A percentile compares a stretch with the other conserved stretches of the same genome.
Evolutionary conservation across 1,284 basidiomycete genomes (phyloP).

Genomic region (Tylopilus orsonianus): DNA sequence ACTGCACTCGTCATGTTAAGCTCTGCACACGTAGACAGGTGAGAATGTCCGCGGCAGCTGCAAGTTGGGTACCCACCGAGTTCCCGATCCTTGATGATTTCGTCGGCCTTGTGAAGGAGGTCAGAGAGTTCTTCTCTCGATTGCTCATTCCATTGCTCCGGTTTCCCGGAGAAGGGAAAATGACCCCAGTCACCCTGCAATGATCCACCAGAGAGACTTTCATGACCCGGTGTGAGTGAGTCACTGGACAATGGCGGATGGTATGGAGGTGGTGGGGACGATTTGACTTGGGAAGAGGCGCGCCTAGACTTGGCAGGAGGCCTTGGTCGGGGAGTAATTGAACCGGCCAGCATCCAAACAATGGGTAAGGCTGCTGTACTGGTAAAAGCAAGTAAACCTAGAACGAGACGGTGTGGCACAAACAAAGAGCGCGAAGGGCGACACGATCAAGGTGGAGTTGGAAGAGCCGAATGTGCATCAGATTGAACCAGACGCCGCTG

Average conservation of each 20-base stretch:
- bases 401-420: conserved; percentile 2
- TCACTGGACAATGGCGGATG: conserved; percentile 29
- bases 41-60: conserved; percentile 16
- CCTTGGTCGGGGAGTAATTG: conserved; percentile 50
- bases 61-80: conserved; percentile 50
- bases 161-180: conserved; percentile 21
- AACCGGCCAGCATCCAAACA: conserved; percentile 49
- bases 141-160: conserved; percentile 55
- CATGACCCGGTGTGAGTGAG: conserved; percentile 10
- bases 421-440: conserved; percentile 5
- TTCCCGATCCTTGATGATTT: conserved; percentile 73
- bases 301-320: conserved; percentile 61
- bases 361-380: not conserved
- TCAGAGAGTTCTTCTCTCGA: conserved; percentile 72
- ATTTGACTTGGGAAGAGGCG: conserved; percentile 37
- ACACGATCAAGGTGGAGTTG: not conserved
- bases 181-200: conserved; percentile 11
- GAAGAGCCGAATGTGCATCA: conserved; percentile 16
- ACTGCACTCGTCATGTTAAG: conserved; percentile 65
- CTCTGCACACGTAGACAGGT: conserved; percentile 44
- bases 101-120: conserved; percentile 66
- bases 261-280: conserved; percentile 60
- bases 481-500: conserved; percentile 21
- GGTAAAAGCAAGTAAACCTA: not conserved
- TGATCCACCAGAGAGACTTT: conserved; percentile 11